phyloP scores from a whole-genome alignment of 1,139 yeast species.

The Debaryomyces udenii region DNA sequence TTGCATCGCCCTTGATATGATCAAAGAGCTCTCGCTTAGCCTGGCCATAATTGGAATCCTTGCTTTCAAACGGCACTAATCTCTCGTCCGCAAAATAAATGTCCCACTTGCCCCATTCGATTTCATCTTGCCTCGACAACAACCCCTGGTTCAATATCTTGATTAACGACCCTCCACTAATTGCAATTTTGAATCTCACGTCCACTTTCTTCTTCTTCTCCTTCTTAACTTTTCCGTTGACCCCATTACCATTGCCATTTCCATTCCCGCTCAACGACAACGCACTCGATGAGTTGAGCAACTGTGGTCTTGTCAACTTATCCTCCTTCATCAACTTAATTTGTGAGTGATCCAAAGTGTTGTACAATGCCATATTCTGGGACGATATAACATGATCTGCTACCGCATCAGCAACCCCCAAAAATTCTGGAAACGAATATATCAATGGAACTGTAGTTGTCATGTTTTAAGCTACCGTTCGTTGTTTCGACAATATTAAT shows the following conservation, averaged over 20 bases:
- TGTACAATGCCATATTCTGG: conserved; percentile 70
- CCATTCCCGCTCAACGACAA: conserved; percentile 13
- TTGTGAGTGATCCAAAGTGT: conserved; percentile 44
- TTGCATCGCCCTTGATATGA: conserved; percentile 51
- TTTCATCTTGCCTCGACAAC: conserved; percentile 63
- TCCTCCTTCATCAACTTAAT: conserved; percentile 33
- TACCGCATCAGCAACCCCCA: conserved; percentile 92
- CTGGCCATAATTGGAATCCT: conserved; percentile 87
- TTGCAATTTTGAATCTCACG: conserved; percentile 82
- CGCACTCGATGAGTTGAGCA: conserved; percentile 14
- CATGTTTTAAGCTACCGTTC: conserved; percentile 42
- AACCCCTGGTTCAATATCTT: conserved; percentile 86
- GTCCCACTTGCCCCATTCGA: conserved; percentile 95
- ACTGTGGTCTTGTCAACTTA: conserved; percentile 15
- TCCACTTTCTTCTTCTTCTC: conserved; percentile 53
- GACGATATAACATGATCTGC: conserved; percentile 85
- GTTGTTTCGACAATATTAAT: not conserved
- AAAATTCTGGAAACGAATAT: conserved; percentile 85
- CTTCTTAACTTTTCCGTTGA: conserved; percentile 12
- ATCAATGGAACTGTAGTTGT: conserved; percentile 92
- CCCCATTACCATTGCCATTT: conserved; percentile 9
- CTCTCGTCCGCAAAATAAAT: conserved; percentile 96
- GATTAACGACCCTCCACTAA: conserved; percentile 90
- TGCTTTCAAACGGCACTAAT: conserved; percentile 81
- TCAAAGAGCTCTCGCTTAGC: conserved; percentile 85